Evolutionary conservation across 768 basidiomycete species (phyloP), one percentile per base, ranked within the genome.

Genomic region (Hypholoma sublateritium): DNA sequence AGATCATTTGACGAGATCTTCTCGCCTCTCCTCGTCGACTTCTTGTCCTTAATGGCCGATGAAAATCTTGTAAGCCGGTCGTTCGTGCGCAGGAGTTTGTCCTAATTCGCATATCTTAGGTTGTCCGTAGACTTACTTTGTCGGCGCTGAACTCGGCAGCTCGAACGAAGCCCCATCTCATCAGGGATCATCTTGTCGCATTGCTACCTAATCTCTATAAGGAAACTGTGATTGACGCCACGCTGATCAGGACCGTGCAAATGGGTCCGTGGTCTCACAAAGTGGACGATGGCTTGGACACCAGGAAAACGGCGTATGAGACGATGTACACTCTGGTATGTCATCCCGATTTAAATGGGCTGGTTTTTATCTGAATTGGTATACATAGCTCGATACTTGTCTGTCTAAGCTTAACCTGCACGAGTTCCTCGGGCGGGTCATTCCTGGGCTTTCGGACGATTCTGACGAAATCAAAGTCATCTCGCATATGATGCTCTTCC

Each of bases 261-360:
- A 97, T 97, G 95, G 94, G 95, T 19, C 94, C 95, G 2, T 97
- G 94, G 94, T 91, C 89, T 24, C 93, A 96, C 74, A 94, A 91
- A 69, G 93, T 97, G 51, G 97, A 99, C 65, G 95, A 98, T 61
- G 97, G 97, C 47, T 79, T 98, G 39, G 96, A 98, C 61, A 88
- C 95, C 19, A 86, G 97, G 57, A 98, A 98, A 80, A 95, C 93
- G 0, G 96, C 97, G 2, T 98, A 92, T 72, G 97, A 99, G 72
- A 94, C 95, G 1, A 92, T 98, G 79, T 95, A 97, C 69, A 97
- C 95, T 17, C 72, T 98, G 63, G 93, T 95, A 64, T 62, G 88
- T 72, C 50, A 36, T 34, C 9, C 34, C 41, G 16, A 24, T 21
- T 28, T 28, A n/a, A 19, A 8, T 16, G 9, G 22, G 39, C 39